Evolutionary conservation across 2,329 filamentous ascomycete genomes (phyloP), one percentile per base, ranked within the genome.

Genomic region (Arachnomyces sp.): DNA sequence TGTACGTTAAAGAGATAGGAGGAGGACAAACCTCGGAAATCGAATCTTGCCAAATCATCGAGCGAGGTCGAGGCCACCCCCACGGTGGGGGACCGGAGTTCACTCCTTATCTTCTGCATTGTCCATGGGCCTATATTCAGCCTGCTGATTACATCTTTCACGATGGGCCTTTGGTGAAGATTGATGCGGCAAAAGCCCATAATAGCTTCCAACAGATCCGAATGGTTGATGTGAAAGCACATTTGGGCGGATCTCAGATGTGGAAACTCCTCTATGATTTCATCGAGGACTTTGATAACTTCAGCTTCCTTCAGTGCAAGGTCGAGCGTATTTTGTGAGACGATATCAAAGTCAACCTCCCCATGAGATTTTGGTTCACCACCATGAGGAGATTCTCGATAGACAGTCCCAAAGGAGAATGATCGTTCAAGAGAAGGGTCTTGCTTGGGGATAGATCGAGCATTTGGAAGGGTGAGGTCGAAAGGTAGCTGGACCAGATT

Each of bases 261-360:
- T 0, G 89, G 89, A 47, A 96, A 89, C 4, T 82, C 76, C 36
- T 80, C 73, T 12, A 93, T 75, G 31, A 95, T 83, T 58, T 98
- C 92, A 57, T 98, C 92, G 15, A 96, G 68, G 2, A 96, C 89
- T 53, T 95, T 96, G 50, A 98, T 77, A 0, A 88, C 82, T 61
- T 96, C 90, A 0, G 90, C 90, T 61, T 98, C 92, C 54, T 94
- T 93, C 41, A 95, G 63, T 1, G 88, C 82, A 34, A 94, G 69
- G 54, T 96, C 88, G 4, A 88, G 64, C 1, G 82, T 82, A 50
- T 89, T 81, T 33, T 78, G 76, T 1, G 88, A 90, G n/a, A 94
- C 76, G 44, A 98, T 88, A 62, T 98, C 92, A 59, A 96, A 98
- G 59, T 96, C 89, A 2, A 93, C 89, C 57, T 96, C 92, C 7